Conservation (phyloP, 129 eudicot species). For the Gnaphalium uliginosum region DNA sequence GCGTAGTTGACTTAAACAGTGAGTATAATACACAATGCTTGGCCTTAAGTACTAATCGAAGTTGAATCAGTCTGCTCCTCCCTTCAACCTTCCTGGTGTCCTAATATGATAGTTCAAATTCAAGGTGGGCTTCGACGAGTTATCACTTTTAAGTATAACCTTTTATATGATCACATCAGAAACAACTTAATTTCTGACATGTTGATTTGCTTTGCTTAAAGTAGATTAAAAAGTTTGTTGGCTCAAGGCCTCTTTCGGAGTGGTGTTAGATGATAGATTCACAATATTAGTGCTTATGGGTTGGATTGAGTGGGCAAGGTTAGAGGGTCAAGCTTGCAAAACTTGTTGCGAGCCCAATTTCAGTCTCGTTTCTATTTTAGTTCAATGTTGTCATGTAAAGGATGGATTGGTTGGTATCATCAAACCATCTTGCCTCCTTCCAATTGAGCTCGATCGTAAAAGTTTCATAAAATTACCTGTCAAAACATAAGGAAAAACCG, state of each 20-base stretch:
- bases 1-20: background rate
- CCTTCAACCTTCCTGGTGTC: background rate
- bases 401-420: background rate
- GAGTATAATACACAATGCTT: background rate
- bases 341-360: background rate
- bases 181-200: background rate
- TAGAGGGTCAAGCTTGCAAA: background rate
- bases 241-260: background rate
- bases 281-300: background rate
- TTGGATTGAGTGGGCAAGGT: background rate
- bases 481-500: background rate
- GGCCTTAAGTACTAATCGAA: background rate
- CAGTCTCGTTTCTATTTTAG: background rate
- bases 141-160: background rate
- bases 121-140: background rate
- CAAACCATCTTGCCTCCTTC: background rate
- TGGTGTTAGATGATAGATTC: background rate
- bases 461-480: constrained; percentile 7
- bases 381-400: background rate
- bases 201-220: background rate
- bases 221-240: background rate
- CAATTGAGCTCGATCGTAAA: background rate
- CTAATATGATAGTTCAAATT: background rate
- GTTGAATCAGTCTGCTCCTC: background rate
- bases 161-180: background rate